phyloP scores from a whole-genome alignment of 345 rosid species.

The Linum tenue region DNA sequence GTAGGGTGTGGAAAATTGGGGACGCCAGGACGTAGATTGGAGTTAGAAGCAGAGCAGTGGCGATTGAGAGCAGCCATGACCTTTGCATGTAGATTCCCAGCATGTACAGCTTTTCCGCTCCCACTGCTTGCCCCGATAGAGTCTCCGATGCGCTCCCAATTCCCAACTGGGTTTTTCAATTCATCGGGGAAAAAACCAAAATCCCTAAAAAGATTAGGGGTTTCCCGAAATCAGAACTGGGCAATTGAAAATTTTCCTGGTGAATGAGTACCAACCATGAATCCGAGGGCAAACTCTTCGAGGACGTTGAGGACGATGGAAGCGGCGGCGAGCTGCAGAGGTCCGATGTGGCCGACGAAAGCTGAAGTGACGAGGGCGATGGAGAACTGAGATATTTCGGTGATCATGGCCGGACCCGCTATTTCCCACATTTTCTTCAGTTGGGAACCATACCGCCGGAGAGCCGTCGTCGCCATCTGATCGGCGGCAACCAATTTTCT shows the following conservation, averaged over 20 bases:
- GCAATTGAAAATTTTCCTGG: no score
- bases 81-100: conserved; percentile 50
- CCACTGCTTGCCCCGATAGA: conserved; percentile 48
- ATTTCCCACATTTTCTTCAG: conserved; percentile 45
- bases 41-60: conserved; percentile 34
- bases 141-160: conserved; percentile 60
- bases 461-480: no score
- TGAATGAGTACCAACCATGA: conserved; percentile 23
- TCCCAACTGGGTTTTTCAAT: conserved; percentile 27
- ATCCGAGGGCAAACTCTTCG: conserved; percentile 39
- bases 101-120: conserved; percentile 40
- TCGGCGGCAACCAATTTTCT: no score
- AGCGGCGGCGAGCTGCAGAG: conserved; percentile 43
- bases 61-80: conserved; percentile 34
- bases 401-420: conserved; percentile 35
- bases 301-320: conserved; percentile 35
- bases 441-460: conserved; percentile 17
- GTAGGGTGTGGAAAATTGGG: conserved; percentile 25
- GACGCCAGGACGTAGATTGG: conserved; percentile 31
- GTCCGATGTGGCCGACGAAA: conserved; percentile 40
- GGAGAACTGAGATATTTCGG: conserved; percentile 35
- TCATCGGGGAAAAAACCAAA: background rate
- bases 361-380: conserved; percentile 30
- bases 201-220: background rate
- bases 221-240: no score